Evolutionary conservation across 805 yeast species (phyloP).

Genomic region (Saccharomycopsis sp.): DNA sequence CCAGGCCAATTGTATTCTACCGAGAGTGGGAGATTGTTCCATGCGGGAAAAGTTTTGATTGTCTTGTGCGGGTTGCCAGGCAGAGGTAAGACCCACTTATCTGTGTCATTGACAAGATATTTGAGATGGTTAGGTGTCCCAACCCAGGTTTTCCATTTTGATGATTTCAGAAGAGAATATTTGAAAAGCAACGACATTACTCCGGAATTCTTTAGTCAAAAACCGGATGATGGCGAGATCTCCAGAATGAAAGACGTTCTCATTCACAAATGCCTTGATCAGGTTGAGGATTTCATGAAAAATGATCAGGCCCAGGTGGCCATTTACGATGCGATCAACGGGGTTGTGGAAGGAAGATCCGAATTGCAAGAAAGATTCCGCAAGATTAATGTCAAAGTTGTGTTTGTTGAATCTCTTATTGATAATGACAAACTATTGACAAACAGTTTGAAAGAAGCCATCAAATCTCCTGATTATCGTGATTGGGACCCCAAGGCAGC

Average conservation of each 20-base stretch:
- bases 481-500: constrained; percentile 73
- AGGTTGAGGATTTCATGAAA: constrained; percentile 61
- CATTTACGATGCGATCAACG: constrained; percentile 92
- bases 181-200: constrained; percentile 43
- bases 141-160: constrained; percentile 83
- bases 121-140: constrained; percentile 94
- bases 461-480: constrained; percentile 77
- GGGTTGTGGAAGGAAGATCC: constrained; percentile 56
- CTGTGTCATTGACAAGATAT: constrained; percentile 86
- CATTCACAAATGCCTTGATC: constrained; percentile 54
- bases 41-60: constrained; percentile 89
- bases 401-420: constrained; percentile 83
- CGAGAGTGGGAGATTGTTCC: constrained; percentile 84
- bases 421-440: constrained; percentile 62
- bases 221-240: constrained; percentile 32
- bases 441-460: constrained; percentile 76
- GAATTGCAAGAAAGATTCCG: constrained; percentile 47
- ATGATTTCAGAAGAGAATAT: constrained; percentile 67
- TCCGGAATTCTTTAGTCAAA: constrained; percentile 53
- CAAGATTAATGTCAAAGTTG: constrained; percentile 55
- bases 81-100: constrained; percentile 86
- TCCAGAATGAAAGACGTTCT: constrained; percentile 47
- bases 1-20: constrained; percentile 94
- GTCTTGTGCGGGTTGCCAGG: constrained; percentile 92
- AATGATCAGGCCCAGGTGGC: constrained; percentile 87